Evolutionary conservation across 306 rosid genomes (phyloP), one percentile per base, ranked within the genome.

Genomic region (Comarum palustre): DNA sequence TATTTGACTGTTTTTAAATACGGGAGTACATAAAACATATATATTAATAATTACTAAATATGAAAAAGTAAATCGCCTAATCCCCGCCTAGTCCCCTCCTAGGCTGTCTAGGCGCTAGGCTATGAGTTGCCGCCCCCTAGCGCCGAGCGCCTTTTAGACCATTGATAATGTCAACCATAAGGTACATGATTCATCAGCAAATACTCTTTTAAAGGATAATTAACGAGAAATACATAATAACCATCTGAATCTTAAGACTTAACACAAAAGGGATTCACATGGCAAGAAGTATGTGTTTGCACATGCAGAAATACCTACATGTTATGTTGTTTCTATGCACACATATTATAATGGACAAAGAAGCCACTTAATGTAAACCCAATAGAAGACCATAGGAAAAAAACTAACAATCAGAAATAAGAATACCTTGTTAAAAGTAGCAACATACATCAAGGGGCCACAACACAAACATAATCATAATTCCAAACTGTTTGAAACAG

Each of bases 261-360:
- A 77, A 51, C 66, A 29, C 38, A 61, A 74, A 29, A 41, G 48
- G 39, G 42, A 48, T 16, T 22, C 34, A 4, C 27, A 46, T 68
- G 36, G n/a, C 61, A 11, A 45, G 20, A 69, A 5, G 41, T 27
- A 57, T 19, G 25, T 38, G 25, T 38, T 36, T 11, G 38, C 38
- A 6, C 38, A 36, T 36, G 39, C 39, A 36, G 39, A 36, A 36
- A 36, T 46, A 68, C 12, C 6, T 22, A 70, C 17, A 67, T n/a
- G n/a, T 59, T 59, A 59, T 48, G 14, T 36, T n/a, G 60, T 52
- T 51, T 34, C 47, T 13, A 6, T 51, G 34, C 54, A 20, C 67
- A 17, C n/a, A 29, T 3, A 24, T 34, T 32, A 8, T 34, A 62
- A 17, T 17, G 0, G 22, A 34, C 25, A 34, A 19, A 61, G 5